Percentiles rank a stretch among this genome's conserved stretches.
Conservation (phyloP, 2,329 filamentous ascomycete genomes). For the Sphaerulina musiva region DNA sequence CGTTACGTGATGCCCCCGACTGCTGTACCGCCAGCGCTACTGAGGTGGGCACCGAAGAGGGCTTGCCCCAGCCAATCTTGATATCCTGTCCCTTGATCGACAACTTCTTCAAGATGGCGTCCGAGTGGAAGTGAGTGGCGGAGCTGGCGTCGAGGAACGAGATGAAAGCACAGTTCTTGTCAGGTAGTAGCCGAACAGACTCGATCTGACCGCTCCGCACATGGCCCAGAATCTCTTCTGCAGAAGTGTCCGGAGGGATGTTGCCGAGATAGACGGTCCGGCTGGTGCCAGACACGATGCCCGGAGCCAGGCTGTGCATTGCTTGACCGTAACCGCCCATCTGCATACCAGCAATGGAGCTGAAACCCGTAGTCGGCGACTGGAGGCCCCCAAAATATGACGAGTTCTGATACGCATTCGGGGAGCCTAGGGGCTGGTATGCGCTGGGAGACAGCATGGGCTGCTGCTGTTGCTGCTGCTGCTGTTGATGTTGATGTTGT, state of each 20-base stretch:
- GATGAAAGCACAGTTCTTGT: slow-evolving; percentile 99
- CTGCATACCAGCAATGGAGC: slow-evolving; percentile 49
- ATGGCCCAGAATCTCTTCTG: slow-evolving; percentile 93
- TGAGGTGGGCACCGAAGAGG: slow-evolving; percentile 93
- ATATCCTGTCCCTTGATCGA: slow-evolving; percentile 98
- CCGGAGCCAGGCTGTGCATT: slow-evolving; percentile 54
- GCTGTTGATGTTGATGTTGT: slow-evolving; percentile 44
- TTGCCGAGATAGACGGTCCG: slow-evolving; percentile 96
- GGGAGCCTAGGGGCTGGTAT: slow-evolving; percentile 80
- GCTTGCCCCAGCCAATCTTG: slow-evolving; percentile 99
- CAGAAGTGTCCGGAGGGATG: slow-evolving; percentile 93
- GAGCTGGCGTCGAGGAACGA: slow-evolving; percentile 97
- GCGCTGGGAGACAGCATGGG: slow-evolving; percentile 64
- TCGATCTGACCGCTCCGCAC: slow-evolving; percentile 97
- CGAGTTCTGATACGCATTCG: slow-evolving; percentile 72
- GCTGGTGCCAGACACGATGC: slow-evolving; percentile 81
- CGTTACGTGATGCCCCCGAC: slow-evolving; percentile 91
- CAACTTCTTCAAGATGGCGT: slow-evolving; percentile 99
- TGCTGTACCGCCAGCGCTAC: slow-evolving; percentile 97
- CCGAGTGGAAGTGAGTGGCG: slow-evolving; percentile 97
- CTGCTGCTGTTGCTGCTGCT: slow-evolving; percentile 58
- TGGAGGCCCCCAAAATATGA: slow-evolving; percentile 77
- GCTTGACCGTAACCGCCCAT: slow-evolving; percentile 48
- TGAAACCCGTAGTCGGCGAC: slow-evolving; percentile 74
- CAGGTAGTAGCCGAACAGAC: slow-evolving; percentile 90